Evolutionary conservation across 2,329 filamentous ascomycete species (phyloP), one percentile per base, ranked within the genome.

Genomic region (Endoconidiophora laricicola): DNA sequence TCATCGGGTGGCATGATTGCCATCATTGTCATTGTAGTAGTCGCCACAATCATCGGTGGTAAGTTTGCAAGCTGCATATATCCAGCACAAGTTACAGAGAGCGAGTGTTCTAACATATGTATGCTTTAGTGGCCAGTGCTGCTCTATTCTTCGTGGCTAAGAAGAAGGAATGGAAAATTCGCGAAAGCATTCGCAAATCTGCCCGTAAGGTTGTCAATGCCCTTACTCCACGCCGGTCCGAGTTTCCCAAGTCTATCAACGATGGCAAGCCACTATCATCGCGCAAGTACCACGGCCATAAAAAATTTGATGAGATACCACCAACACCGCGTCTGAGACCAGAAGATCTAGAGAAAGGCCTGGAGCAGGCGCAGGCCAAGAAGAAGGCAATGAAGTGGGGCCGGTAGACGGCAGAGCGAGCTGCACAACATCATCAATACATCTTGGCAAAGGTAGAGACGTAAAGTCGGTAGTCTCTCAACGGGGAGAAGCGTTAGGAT

Each of bases 91-190:
- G 57, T 59, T 48, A 60, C 53, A 46, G 33, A 10, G 3, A 20
- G 1, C 29, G 20, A 33, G 24, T 39, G 20, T 40, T 26, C 16
- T 46, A 29, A 23, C 6, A n/a, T 2, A 29, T n/a, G 16, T 18
- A n/a, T 22, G 33, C 39, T 56, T 39, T 56, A 83, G 82, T 80
- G 55, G 71, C 70, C 20, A 80, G 74, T 33, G 75, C 78, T 2
- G 66, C 77, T 2, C 74, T 91, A 24, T 93, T 83, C 67, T 86
- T 81, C 62, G 62, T 90, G 37, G 83, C 86, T 50, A 91, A 91
- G 70, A 87, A 86, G 67, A 77, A 80, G 44, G 83, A 88, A 63
- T 91, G 86, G 86, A 83, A 79, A 56, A 69, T 91, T 56, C 76
- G 79, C 52, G 77, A 84, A 60, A 82, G 72, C 26, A 70, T 93